Evolutionary conservation across 495 filamentous ascomycete genomes (phyloP), one percentile per base, ranked within the genome.

Genomic region (Lasiosphaeria miniovina): DNA sequence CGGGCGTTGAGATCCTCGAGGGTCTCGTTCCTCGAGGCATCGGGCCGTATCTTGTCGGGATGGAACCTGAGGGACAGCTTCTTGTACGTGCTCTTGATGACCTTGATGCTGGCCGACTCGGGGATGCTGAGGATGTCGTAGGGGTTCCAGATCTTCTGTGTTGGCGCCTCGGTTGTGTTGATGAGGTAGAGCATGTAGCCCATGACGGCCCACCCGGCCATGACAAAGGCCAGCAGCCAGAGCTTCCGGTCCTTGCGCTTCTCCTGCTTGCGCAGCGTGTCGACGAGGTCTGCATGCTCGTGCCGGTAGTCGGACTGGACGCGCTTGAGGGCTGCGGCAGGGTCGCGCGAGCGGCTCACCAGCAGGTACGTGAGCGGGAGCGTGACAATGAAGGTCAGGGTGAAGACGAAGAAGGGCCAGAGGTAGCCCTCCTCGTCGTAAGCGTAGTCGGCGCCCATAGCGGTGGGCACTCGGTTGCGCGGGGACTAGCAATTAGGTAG

Each of bases 381-480:
- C 15, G 93, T 96, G 77, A 98, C 81, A 58, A 98, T 86, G 70
- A 86, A 85, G 57, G 88, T 84, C 63, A 98, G 84, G 51, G 91
- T 96, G 68, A 97, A 84, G 75, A 98, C 85, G 81, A 98, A 98
- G 82, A 92, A 97, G 66, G 94, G 94, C 82, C 96, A 98, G 81
- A 96, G 96, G 86, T 96, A 88, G 49, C 93, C 93, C 86, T 97
- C 63, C 69, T 96, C 90, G 83, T 98, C 94, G 77, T 98, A 98
- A 65, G 88, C 93, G 81, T 98, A 98, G 74, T 98, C 94, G 65
- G 90, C 90, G 69, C 90, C 93, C 91, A 95, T 96, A 67, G 70
- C 84, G 85, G 53, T 6, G 34, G 9, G 51, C 14, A 5, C 12
- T 11, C 53, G 53, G 24, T 45, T 45, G 40, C 15, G 17, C 32